Evolutionary conservation across 2,329 filamentous ascomycete species (phyloP), one percentile per base, ranked within the genome.

Genomic region (Cadophora sp.): DNA sequence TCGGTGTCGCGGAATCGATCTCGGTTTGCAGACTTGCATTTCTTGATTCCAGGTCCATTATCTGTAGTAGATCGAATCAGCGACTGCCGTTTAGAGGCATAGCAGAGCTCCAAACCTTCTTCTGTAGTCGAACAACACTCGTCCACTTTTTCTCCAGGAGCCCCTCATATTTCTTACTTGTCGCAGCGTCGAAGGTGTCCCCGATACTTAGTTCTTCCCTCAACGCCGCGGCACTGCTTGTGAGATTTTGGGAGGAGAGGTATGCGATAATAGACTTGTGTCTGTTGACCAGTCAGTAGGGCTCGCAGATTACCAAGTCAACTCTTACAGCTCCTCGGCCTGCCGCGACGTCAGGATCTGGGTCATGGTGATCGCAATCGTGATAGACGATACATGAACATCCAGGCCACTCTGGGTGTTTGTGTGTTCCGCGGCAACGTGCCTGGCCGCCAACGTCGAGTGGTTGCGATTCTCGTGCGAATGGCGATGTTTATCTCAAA

Each of bases 71-170:
- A 68, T 70, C 48, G 40, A 55, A 65, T 70, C 68, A 73, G 67
- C 50, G 7, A 56, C 6, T 56, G 19, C 46, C 59, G 66, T 60
- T 48, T 16, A 58, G 26, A 58, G 37, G 31, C 63, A 22, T n/a
- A 22, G 43, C 62, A 46, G 26, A 37, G 16, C 62, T 72, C 59
- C 80, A 62, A 81, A 92, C 93, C 92, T 97, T 98, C 81, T 97
- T 97, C 82, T 98, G 95, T 79, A 98, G 81, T 70, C 95, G 87
- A 76, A 97, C 94, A 31, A 98, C 92, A 76, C 93, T 96, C 24
- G 95, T 98, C 95, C 95, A 98, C 84, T 98, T 98, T 87, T 97
- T 97, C 85, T 98, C 95, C 73, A 98, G 82, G 31, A 98, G 81
- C 1, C 92, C 92, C 81, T 97, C 94, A 82, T 97, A 98, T 82